Conservation (phyloP, 352 stramenopile genomes). For the Globisporangium nagaii region DNA sequence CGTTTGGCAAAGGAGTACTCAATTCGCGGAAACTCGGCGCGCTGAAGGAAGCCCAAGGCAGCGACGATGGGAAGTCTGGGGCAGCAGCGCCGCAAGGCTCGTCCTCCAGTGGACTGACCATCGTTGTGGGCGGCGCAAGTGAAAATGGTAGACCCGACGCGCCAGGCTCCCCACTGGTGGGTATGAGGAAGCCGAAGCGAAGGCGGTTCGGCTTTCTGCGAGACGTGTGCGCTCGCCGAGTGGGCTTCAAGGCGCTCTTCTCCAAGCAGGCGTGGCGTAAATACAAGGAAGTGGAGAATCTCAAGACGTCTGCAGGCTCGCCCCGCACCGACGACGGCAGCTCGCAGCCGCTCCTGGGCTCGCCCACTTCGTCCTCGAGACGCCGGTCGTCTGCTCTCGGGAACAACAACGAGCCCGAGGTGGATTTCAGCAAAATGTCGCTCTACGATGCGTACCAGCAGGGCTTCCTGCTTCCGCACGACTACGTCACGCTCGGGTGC, state of each 20-base stretch:
- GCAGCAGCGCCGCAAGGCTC: not conserved
- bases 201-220: conserved; percentile 31
- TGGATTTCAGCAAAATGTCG: conserved; percentile 71
- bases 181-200: conserved; percentile 7
- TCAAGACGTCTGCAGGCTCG: conserved; percentile 12
- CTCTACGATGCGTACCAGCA: conserved; percentile 67
- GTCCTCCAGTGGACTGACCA: not conserved
- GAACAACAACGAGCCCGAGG: conserved; percentile 11
- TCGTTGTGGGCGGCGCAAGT: not conserved
- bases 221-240: conserved; percentile 24
- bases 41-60: conserved; percentile 3
- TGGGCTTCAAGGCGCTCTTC: conserved; percentile 32
- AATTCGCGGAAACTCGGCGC: conserved; percentile 3
- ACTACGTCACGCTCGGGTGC: conserved; percentile 66
- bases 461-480: conserved; percentile 63
- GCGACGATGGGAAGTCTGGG: not conserved
- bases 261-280: conserved; percentile 52
- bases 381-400: conserved; percentile 4
- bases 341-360: conserved; percentile 11
- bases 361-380: not conserved
- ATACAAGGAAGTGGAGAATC: conserved; percentile 37
- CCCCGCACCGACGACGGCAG: conserved; percentile 15
- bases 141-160: not conserved
- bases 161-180: conserved; percentile 6
- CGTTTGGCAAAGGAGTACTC: not conserved